Percentiles rank a stretch among this genome's conserved stretches.
Conservation (phyloP, 202 grass and related monocot genomes). For the Elaeis oleifera region DNA sequence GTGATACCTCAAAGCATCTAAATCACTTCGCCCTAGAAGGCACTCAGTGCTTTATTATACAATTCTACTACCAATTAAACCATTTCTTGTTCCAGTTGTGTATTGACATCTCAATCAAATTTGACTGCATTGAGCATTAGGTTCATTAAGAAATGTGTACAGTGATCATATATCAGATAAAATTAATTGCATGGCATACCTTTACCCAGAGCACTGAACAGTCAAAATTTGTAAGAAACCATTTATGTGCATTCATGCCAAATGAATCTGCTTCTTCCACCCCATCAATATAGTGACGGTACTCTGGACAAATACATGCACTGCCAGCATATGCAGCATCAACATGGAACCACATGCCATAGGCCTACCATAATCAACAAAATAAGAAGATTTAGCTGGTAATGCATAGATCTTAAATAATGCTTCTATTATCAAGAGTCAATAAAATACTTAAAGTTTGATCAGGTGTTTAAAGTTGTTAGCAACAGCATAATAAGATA, state of each 20-base stretch:
- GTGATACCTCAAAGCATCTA: too few relatives aligned
- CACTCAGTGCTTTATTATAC: too few relatives aligned
- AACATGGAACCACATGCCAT: conserved; percentile 61
- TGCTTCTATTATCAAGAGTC: neutral
- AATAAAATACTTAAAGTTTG: neutral
- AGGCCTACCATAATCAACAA: conserved; percentile 23
- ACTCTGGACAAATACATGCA: conserved; percentile 72
- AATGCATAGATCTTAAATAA: neutral
- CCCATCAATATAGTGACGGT: conserved; percentile 53
- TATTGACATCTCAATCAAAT: too few relatives aligned
- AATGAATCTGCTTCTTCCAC: conserved; percentile 82
- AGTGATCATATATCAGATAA: neutral
- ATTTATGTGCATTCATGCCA: conserved; percentile 82
- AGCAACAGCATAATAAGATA: too few relatives aligned
- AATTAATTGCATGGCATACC: conserved; percentile 26
- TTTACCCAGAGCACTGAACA: conserved; percentile 81
- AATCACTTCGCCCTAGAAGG: too few relatives aligned
- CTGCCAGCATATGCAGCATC: conserved; percentile 87
- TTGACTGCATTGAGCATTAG: too few relatives aligned
- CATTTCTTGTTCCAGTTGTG: too few relatives aligned
- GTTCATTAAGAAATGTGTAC: too few relatives aligned
- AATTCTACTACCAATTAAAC: too few relatives aligned
- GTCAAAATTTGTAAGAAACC: conserved; percentile 81
- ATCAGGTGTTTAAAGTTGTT: too few relatives aligned
- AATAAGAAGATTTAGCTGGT: neutral